Conservation (phyloP, 176 grass and related monocot species). For the Aegilops tauschii region DNA sequence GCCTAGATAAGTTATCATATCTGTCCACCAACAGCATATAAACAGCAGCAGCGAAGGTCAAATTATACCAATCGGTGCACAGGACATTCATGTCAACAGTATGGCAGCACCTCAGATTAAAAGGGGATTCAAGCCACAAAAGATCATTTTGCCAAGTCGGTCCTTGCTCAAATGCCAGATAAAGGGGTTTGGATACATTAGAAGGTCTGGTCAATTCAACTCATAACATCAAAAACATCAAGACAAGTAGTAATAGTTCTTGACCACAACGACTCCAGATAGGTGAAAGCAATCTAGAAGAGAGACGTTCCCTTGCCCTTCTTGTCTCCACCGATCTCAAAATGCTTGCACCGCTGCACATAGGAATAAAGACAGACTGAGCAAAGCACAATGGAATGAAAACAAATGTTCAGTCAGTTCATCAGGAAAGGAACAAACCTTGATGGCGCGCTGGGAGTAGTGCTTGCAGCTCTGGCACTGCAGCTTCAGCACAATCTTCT, state of each 20-base stretch:
- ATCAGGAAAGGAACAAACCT: slow-evolving; percentile 35
- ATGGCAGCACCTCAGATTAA: not conserved
- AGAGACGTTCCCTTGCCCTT: slow-evolving; percentile 98
- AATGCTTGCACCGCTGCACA: slow-evolving; percentile 90
- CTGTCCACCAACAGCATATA: too few species aligned
- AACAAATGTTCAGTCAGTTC: not conserved
- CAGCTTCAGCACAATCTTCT: slow-evolving; percentile 94
- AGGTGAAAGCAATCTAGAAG: slow-evolving; percentile 50
- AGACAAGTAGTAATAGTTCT: not conserved
- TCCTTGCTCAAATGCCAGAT: slow-evolving; percentile 3
- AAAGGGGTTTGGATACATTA: slow-evolving; percentile 18
- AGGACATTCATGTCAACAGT: not conserved
- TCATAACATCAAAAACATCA: not conserved
- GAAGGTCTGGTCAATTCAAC: slow-evolving; percentile 21
- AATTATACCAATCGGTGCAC: not conserved
- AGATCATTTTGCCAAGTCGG: not conserved
- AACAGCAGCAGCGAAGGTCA: not conserved
- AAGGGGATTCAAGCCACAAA: slow-evolving; percentile 9
- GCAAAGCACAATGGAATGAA: not conserved
- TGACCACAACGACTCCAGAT: slow-evolving; percentile 13
- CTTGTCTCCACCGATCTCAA: slow-evolving; percentile 98
- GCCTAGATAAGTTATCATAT: not conserved
- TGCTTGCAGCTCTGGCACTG: slow-evolving; percentile 98
- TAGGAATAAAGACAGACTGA: not conserved
- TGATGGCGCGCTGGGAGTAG: slow-evolving; percentile 75